Base-by-base conservation (phyloP, 208 protist genomes). In the Leishmania guyanensis region DNA sequence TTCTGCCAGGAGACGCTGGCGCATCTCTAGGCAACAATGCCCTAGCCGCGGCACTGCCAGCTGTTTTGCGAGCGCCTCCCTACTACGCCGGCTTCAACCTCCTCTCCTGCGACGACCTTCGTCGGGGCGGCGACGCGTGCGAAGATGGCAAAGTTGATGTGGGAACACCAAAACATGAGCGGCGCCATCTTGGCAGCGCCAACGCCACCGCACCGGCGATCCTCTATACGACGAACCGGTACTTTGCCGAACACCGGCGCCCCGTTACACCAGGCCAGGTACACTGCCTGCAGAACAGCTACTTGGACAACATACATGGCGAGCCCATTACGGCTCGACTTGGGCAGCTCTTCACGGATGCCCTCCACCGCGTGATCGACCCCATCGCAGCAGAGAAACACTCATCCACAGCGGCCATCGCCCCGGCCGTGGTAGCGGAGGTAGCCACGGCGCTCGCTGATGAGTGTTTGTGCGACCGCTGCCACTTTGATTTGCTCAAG, bases 51-150 rank as follows among this genome's bases (percentile, higher is more conserved):
- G 6, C 66, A 12, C 39, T 48, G 33, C 50, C 72, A 4, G 20
- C 53, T 43, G 53, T 46, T 8, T 22, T 60, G 72, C n/a, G 72
- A 56, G 72, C 0, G 14, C 66, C 88, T 9, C 87, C 91, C 4
- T 94, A 87, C 75, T 94, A 90, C 80, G 88, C 81, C 12, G 89
- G 91, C 36, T 94, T 90, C 79, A 93, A 92, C 77, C 75, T 94
- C 5, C 78, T 92, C 69, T 89, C 85, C 36, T 90, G 80, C 60
- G 74, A 69, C 54, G 51, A 68, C 43, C 75, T 90, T 17, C 82
- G 80, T 46, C 17, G 73, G 48, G 51, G 16, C 69, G 65, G 65
- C 43, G 65, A 26, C 2, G 39, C 16, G 8, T 26, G 22, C 68
- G 33, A 72, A 26, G n/a, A n/a, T 29, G 58, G 14, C 58, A 36